These are phyloP conservation scores for Epichloe sp. DNA, from an alignment of 2,329 filamentous ascomycete genomes.

Conservation along the genomic window DNA sequence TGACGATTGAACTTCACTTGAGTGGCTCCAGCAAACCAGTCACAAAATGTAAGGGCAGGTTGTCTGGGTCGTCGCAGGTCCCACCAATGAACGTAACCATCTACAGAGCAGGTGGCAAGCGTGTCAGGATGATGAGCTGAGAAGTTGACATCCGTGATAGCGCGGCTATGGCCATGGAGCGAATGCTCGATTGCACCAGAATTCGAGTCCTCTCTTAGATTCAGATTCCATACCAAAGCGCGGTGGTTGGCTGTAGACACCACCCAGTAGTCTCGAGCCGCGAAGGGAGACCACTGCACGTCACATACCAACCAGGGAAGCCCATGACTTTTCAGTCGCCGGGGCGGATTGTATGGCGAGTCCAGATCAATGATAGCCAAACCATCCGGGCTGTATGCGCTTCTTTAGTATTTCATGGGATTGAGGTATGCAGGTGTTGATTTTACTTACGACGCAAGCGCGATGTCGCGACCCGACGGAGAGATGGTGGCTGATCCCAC, in stretches of 20 bases:
- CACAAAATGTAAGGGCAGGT: slow-evolving; percentile 70
- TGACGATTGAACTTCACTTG: slow-evolving; percentile 93
- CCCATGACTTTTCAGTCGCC: slow-evolving; percentile 67
- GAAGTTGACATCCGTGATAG: slow-evolving; percentile 94
- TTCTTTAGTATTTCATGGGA: slow-evolving; percentile 13
- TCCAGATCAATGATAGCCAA: slow-evolving; percentile 87
- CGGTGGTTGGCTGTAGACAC: slow-evolving; percentile 91
- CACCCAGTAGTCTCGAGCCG: slow-evolving; percentile 81
- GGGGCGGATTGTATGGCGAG: slow-evolving; percentile 74
- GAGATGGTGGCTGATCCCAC: slow-evolving; percentile 91
- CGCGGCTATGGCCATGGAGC: slow-evolving; percentile 67
- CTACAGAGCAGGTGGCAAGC: slow-evolving; percentile 80
- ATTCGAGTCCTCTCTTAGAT: slow-evolving; percentile 59
- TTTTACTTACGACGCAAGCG: slow-evolving; percentile 58
- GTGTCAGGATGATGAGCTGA: slow-evolving; percentile 84
- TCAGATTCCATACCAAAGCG: slow-evolving; percentile 86
- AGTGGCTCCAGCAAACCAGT: slow-evolving; percentile 87
- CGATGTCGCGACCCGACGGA: slow-evolving; percentile 79
- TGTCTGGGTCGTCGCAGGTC: slow-evolving; percentile 64
- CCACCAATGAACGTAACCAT: slow-evolving; percentile 89
- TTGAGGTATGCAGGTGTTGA: background rate
- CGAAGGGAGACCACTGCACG: slow-evolving; percentile 94
- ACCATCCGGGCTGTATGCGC: slow-evolving; percentile 56
- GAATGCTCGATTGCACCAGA: slow-evolving; percentile 70
- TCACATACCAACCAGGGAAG: slow-evolving; percentile 92